Evolutionary conservation across 2,329 filamentous ascomycete genomes (phyloP), one percentile per base, ranked within the genome.

Genomic region (Torrubiellomyces zombiae): DNA sequence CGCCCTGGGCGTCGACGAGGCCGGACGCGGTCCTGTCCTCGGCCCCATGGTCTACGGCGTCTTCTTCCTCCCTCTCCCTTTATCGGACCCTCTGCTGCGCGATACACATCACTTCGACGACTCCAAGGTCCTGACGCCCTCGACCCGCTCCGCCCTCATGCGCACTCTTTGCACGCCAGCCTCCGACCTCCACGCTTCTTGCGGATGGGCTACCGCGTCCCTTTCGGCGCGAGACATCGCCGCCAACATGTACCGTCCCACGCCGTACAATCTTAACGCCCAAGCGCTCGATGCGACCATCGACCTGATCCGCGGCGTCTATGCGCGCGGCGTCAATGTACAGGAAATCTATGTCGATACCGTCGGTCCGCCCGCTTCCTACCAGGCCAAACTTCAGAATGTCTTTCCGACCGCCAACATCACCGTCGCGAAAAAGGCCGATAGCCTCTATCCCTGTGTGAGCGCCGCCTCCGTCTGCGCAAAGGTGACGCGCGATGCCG

Each of bases 221-320:
- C 69, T 95, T 34, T 92, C 81, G 0, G 83, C 89, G 7, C 68
- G 75, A 21, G 79, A 86, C 53, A 92, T 93, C 39, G 68, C 64
- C 20, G 67, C 81, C 6, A 67, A 69, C 39, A 91, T 91, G 80
- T 59, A 89, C 40, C 63, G 66, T 7, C 65, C 72, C 3, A 56
- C 58, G 7, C 47, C 58, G 4, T 91, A 94, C 55, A 98, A 98
- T 47, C 68, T 98, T 35, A 98, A 98, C 47, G 82, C 83, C 4
- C 89, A 98, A 51, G 86, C 86, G 11, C 77, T 89, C 70, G 85
- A 93, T 49, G 80, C 86, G 4, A 95, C 86, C 0, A 70, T 92
- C 14, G 67, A 68, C 19, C 60, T 98, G 26, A 86, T 95, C 41
- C 61, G 70, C 28, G 73, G 72, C 18, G 78, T 93, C 4, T 63